Evolutionary conservation across 192 early-diverging fungal species (phyloP).

Genomic region (Coemansia sp.): DNA sequence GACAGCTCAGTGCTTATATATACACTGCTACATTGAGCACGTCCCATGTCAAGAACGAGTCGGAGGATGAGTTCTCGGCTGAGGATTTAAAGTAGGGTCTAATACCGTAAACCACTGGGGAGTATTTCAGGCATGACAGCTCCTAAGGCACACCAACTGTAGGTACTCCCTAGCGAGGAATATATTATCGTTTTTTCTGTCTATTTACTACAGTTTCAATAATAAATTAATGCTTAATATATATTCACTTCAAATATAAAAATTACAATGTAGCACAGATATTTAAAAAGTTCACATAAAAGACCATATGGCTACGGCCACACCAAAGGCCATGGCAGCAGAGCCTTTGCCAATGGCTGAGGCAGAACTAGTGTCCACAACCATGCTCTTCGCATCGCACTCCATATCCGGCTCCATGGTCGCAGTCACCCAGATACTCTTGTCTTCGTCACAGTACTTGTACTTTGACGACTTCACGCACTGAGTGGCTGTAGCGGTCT

Average conservation of each 20-base stretch:
- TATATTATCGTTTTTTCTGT: too few species aligned
- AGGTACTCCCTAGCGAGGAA: too few species aligned
- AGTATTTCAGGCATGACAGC: too few species aligned
- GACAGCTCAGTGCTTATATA: too few species aligned
- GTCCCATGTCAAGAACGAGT: too few species aligned
- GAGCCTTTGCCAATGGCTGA: background rate
- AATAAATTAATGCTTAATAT: too few species aligned
- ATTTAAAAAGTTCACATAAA: background rate
- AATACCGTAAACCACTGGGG: too few species aligned
- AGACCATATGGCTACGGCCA: background rate
- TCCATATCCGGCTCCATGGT: background rate
- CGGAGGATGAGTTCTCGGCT: too few species aligned
- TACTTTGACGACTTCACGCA: background rate
- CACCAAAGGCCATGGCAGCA: background rate
- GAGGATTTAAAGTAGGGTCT: too few species aligned
- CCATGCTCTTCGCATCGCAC: background rate
- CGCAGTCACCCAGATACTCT: background rate
- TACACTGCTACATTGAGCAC: too few species aligned
- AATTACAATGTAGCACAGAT: background rate
- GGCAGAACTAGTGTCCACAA: background rate
- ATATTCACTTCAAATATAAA: background rate
- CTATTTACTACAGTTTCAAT: too few species aligned
- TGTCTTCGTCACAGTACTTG: constrained; percentile 1
- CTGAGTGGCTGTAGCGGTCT: background rate
- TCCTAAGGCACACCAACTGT: too few species aligned